phyloP scores from a whole-genome alignment of 2,329 filamentous ascomycete genomes.

The Phaeosphaeria sp. region DNA sequence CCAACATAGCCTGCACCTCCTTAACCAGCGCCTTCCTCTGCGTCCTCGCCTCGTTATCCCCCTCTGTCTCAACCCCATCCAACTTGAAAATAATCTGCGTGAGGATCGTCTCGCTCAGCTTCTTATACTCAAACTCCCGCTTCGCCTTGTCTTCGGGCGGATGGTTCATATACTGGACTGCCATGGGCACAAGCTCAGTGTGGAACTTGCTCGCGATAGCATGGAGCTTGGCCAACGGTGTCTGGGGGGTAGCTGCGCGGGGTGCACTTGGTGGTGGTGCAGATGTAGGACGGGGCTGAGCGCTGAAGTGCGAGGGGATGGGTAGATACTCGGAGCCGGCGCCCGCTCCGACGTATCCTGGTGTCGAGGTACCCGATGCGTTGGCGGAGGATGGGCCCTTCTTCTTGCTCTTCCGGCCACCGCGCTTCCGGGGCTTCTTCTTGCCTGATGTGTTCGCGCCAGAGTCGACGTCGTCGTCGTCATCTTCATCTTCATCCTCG shows the following conservation, averaged over 20 bases:
- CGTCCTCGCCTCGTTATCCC: constrained; percentile 67
- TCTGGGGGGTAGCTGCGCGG: constrained; percentile 35
- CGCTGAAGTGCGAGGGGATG: constrained; percentile 42
- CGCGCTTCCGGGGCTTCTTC: constrained; percentile 42
- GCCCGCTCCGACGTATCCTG: constrained; percentile 43
- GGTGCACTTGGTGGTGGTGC: constrained; percentile 47
- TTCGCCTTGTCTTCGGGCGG: constrained; percentile 69
- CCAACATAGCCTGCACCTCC: constrained; percentile 71
- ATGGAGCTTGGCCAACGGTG: constrained; percentile 65
- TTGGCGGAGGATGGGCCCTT: constrained; percentile 49
- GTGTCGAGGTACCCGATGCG: constrained; percentile 51
- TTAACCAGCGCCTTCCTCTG: constrained; percentile 76
- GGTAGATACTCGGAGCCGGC: constrained; percentile 47
- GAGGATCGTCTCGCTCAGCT: constrained; percentile 76
- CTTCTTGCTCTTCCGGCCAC: constrained; percentile 54
- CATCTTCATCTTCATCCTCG: constrained; percentile 50
- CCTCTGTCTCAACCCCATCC: constrained; percentile 77
- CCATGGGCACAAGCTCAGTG: constrained; percentile 69
- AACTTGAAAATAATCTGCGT: constrained; percentile 78
- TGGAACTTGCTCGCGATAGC: constrained; percentile 71
- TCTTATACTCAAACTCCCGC: constrained; percentile 75
- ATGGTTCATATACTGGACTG: constrained; percentile 64
- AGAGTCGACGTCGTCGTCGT: constrained; percentile 34
- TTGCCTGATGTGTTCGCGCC: constrained; percentile 37
- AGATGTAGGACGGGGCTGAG: constrained; percentile 42